These are phyloP conservation scores for Leucocoprinus leucothites DNA, from an alignment of 768 basidiomycete species.

Conservation along the genomic window DNA sequence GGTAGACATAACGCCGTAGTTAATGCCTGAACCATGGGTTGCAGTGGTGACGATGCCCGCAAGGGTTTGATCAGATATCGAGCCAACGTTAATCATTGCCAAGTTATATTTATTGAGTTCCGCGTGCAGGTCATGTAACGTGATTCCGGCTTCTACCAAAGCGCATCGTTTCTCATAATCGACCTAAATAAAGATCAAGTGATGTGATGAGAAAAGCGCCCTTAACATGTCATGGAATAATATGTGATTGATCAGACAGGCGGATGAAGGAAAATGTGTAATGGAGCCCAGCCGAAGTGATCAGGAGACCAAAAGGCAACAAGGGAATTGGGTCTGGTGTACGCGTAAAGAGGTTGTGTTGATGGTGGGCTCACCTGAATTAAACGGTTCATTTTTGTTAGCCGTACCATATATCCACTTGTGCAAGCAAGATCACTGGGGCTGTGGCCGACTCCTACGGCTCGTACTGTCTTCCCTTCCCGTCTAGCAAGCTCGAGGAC, in stretches of 20 bases:
- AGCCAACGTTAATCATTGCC: slow-evolving; percentile 91
- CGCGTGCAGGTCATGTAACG: slow-evolving; percentile 68
- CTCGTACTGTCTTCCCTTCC: slow-evolving; percentile 68
- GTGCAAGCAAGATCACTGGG: slow-evolving; percentile 95
- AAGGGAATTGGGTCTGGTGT: not conserved
- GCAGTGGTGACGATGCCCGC: slow-evolving; percentile 92
- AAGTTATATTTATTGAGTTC: slow-evolving; percentile 63
- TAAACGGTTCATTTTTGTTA: slow-evolving; percentile 66
- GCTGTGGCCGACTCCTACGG: slow-evolving; percentile 88
- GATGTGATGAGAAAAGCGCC: slow-evolving; percentile 9
- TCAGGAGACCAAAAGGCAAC: not conserved
- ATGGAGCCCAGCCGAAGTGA: slow-evolving; percentile 1
- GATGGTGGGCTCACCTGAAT: slow-evolving; percentile 62
- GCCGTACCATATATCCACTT: slow-evolving; percentile 79
- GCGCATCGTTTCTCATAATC: slow-evolving; percentile 65
- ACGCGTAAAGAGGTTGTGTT: slow-evolving; percentile 12
- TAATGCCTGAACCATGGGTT: slow-evolving; percentile 88
- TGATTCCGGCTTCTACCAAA: slow-evolving; percentile 75
- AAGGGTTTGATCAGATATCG: slow-evolving; percentile 94
- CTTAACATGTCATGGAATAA: not conserved
- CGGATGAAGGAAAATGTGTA: slow-evolving; percentile 4
- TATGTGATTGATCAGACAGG: not conserved
- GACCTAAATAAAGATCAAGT: slow-evolving; percentile 44
- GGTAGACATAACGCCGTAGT: slow-evolving; percentile 78
- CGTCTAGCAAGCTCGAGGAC: slow-evolving; percentile 80